These are phyloP conservation scores for Flammula alnicola DNA, from an alignment of 1,284 basidiomycete genomes.

Conservation along the genomic window DNA sequence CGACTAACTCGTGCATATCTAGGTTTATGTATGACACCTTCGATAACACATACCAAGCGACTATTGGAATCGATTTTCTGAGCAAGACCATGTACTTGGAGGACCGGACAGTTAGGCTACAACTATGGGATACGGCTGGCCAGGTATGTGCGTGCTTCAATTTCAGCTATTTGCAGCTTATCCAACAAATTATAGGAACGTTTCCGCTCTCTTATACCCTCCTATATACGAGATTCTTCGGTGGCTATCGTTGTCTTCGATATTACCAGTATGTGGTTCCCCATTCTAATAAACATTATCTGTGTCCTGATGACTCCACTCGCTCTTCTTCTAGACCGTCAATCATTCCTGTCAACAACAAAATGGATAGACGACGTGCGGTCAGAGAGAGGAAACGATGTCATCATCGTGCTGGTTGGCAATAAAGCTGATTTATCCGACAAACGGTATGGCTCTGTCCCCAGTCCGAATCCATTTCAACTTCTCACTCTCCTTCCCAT, in stretches of 20 bases:
- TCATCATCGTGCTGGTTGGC: slow-evolving; percentile 98
- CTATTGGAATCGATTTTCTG: slow-evolving; percentile 99
- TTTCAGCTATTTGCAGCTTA: background rate
- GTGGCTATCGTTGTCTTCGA: slow-evolving; percentile 99
- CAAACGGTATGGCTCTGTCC: slow-evolving; percentile 67
- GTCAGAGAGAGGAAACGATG: slow-evolving; percentile 96
- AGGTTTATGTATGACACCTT: slow-evolving; percentile 99
- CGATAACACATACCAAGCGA: slow-evolving; percentile 99
- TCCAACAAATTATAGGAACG: slow-evolving; percentile 69
- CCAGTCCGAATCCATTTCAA: background rate
- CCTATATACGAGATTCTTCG: slow-evolving; percentile 98
- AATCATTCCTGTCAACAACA: slow-evolving; percentile 95
- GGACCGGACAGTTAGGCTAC: slow-evolving; percentile 96
- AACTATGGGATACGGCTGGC: slow-evolving; percentile 98
- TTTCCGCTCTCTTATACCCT: slow-evolving; percentile 97
- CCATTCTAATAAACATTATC: background rate
- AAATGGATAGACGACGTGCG: slow-evolving; percentile 99
- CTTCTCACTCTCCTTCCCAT: background rate
- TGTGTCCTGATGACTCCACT: background rate
- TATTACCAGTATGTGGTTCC: slow-evolving; percentile 84
- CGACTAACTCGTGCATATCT: slow-evolving; percentile 17
- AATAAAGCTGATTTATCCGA: slow-evolving; percentile 99
- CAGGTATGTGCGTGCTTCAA: slow-evolving; percentile 59
- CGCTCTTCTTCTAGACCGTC: slow-evolving; percentile 71
- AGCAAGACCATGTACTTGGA: slow-evolving; percentile 99